Evolutionary conservation across 306 rosid genomes (phyloP).

Genomic region (Prunus armeniaca): DNA sequence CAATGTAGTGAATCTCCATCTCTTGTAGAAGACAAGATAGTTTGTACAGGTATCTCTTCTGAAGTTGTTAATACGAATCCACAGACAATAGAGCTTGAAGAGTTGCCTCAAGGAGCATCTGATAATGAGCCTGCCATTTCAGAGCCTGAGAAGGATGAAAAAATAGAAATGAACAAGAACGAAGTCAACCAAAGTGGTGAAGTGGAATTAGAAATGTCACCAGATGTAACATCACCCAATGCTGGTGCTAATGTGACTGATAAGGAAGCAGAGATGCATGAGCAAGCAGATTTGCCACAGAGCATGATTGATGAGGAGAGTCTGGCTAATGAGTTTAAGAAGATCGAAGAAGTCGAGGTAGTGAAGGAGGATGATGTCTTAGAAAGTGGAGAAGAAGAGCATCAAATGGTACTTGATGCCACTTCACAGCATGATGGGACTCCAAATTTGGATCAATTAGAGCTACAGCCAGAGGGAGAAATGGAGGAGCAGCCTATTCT

Average conservation of each 20-base stretch:
- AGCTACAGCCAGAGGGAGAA: slow-evolving; percentile 13
- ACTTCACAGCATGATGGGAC: not conserved
- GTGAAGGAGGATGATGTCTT: not conserved
- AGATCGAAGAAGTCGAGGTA: not conserved
- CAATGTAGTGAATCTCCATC: slow-evolving; percentile 4
- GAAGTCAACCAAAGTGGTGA: not conserved
- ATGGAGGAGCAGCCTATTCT: slow-evolving; percentile 16
- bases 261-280: not conserved
- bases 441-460: not conserved
- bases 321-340: not conserved
- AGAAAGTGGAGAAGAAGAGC: not conserved
- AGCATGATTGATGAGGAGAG: slow-evolving; percentile 19
- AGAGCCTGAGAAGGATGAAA: slow-evolving; percentile 1
- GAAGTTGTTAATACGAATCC: not conserved
- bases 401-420: not conserved
- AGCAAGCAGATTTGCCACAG: slow-evolving; percentile 14
- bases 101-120: slow-evolving; percentile 20
- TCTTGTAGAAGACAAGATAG: not conserved
- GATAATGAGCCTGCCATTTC: slow-evolving; percentile 8
- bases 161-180: not conserved
- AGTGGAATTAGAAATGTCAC: not conserved
- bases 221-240: not conserved
- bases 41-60: not conserved
- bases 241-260: not conserved
- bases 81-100: slow-evolving; percentile 9